phyloP scores from a whole-genome alignment of 805 yeast species.

The Kazachstania africana region DNA sequence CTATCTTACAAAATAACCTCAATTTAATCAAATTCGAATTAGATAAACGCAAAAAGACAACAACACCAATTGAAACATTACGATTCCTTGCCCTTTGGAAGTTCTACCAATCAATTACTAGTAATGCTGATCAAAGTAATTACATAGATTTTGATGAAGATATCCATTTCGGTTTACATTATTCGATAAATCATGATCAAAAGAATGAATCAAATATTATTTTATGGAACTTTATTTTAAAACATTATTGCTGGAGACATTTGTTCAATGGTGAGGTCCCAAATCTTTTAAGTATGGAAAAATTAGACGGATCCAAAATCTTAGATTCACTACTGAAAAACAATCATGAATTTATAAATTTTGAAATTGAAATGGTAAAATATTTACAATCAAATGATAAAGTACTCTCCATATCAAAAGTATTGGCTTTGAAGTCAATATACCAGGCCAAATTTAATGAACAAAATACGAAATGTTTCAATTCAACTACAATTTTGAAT shows the following conservation, averaged over 20 bases:
- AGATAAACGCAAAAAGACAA: constrained; percentile 8
- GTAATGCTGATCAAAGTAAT: constrained; percentile 3
- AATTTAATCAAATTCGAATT: constrained; percentile 11
- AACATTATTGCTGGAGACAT: constrained; percentile 23
- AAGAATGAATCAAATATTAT: constrained; percentile 11
- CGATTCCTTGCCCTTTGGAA: constrained; percentile 15
- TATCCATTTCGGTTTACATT: constrained; percentile 16
- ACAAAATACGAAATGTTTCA: constrained; percentile 14
- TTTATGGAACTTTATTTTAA: constrained; percentile 21
- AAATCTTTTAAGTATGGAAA: constrained; percentile 6
- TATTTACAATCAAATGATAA: constrained; percentile 19
- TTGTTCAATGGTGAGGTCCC: constrained; percentile 20
- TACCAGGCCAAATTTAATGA: constrained; percentile 12
- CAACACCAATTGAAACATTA: constrained; percentile 11
- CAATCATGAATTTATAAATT: constrained; percentile 11
- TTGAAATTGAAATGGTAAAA: constrained; percentile 16
- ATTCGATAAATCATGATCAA: constrained; percentile 20
- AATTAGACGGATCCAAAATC: constrained; percentile 12
- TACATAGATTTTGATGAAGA: constrained; percentile 19
- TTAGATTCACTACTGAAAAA: constrained; percentile 17
- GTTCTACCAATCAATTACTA: constrained; percentile 10
- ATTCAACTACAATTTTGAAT: constrained; percentile 15
- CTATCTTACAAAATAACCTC: constrained; percentile 9
- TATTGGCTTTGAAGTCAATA: constrained; percentile 10
- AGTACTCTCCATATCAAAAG: constrained; percentile 13